Percentiles rank a stretch among this genome's conserved stretches.
Evolutionary conservation across 768 basidiomycete genomes (phyloP).

Genomic region (Solioccasus polychromus): DNA sequence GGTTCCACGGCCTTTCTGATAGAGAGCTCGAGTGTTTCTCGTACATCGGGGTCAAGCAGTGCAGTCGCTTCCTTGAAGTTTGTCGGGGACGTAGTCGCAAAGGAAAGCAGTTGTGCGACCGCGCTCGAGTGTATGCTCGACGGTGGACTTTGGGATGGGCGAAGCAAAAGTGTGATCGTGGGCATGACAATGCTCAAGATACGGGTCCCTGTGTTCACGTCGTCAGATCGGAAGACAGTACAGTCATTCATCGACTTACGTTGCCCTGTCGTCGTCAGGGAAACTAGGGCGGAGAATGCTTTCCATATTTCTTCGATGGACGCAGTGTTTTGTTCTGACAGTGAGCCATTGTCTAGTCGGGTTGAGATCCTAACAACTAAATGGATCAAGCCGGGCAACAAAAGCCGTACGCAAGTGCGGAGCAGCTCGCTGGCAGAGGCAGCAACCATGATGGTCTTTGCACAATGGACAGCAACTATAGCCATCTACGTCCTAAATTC

Average conservation of each 20-base stretch:
- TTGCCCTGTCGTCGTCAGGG: slow-evolving; percentile 52
- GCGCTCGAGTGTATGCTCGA: slow-evolving; percentile 53
- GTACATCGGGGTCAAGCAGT: slow-evolving; percentile 53
- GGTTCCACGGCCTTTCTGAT: slow-evolving; percentile 70
- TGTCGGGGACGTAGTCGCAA: slow-evolving; percentile 66
- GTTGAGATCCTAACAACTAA: slow-evolving; percentile 71
- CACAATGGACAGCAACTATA: slow-evolving; percentile 86
- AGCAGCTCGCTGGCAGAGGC: slow-evolving; percentile 68
- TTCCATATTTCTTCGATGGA: slow-evolving; percentile 81
- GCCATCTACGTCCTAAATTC: slow-evolving; percentile 49
- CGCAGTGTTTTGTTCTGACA: slow-evolving; percentile 54
- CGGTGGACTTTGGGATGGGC: slow-evolving; percentile 43
- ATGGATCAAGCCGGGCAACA: slow-evolving; percentile 81
- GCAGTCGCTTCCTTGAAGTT: slow-evolving; percentile 85
- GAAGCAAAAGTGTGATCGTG: slow-evolving; percentile 67
- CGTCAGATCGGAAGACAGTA: slow-evolving; percentile 11
- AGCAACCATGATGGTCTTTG: slow-evolving; percentile 76
- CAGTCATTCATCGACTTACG: slow-evolving; percentile 44
- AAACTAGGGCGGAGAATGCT: slow-evolving; percentile 66
- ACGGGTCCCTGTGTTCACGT: slow-evolving; percentile 49
- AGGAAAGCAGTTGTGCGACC: slow-evolving; percentile 63
- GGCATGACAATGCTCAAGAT: slow-evolving; percentile 73
- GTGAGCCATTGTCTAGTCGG: slow-evolving; percentile 51
- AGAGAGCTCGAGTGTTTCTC: slow-evolving; percentile 70
- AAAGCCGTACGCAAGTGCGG: slow-evolving; percentile 63